phyloP scores from a whole-genome alignment of 176 grass and related monocot species.

The Carex kokanica region DNA sequence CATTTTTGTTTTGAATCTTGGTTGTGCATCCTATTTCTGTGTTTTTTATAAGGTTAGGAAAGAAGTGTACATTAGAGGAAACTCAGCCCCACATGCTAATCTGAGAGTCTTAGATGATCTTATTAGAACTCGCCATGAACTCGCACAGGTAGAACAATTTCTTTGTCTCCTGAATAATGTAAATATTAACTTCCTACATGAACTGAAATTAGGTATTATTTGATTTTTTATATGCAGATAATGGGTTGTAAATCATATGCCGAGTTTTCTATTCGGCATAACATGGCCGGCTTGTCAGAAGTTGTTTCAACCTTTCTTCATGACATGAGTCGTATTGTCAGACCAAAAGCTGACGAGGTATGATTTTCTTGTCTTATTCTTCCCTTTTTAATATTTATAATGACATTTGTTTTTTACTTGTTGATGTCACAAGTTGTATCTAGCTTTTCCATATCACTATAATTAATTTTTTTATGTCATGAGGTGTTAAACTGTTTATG shows the following conservation, averaged over 20 bases:
- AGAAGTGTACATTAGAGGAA: slow-evolving; percentile 65
- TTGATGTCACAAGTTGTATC: not conserved
- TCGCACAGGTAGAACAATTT: slow-evolving; percentile 65
- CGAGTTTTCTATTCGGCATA: slow-evolving; percentile 84
- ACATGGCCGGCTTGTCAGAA: slow-evolving; percentile 69
- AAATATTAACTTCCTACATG: not conserved
- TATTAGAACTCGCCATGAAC: slow-evolving; percentile 70
- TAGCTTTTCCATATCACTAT: slow-evolving; percentile 12
- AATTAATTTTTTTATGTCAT: not conserved
- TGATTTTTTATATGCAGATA: slow-evolving; percentile 39
- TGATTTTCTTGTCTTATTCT: not conserved
- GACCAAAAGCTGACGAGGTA: slow-evolving; percentile 79
- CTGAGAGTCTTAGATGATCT: slow-evolving; percentile 63
- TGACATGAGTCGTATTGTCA: slow-evolving; percentile 65
- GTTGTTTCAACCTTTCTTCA: slow-evolving; percentile 77
- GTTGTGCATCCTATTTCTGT: slow-evolving; percentile 30
- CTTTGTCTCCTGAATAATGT: not conserved
- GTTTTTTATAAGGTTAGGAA: slow-evolving; percentile 65
- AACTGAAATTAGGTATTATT: not conserved
- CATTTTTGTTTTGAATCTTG: not conserved
- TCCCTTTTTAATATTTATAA: not conserved
- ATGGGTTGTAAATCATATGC: slow-evolving; percentile 91
- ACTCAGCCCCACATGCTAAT: slow-evolving; percentile 77
- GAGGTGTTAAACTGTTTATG: not conserved
- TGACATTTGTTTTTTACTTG: not conserved